A percentile compares a stretch with the other conserved stretches of the same genome.
These are phyloP conservation scores for Dinochytrium kinnereticum DNA, from an alignment of 371 early-diverging fungal genomes.

Conservation along the genomic window DNA sequence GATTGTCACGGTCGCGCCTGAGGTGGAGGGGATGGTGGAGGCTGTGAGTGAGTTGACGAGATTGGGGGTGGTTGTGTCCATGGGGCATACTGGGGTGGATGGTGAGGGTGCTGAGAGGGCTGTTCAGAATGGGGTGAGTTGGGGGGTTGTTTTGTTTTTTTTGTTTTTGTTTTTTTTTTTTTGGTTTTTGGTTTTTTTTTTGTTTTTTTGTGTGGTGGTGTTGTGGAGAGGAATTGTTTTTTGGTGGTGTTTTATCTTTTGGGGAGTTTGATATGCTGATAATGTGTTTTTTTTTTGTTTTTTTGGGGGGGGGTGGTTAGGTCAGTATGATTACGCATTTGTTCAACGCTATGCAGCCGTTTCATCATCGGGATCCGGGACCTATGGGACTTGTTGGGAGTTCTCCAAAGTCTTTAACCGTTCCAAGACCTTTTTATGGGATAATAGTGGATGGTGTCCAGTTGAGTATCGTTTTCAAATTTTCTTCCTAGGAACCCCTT, in stretches of 20 bases:
- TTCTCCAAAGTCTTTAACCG: not conserved
- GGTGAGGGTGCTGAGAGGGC: conserved; percentile 75
- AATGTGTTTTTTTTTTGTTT: too few species aligned
- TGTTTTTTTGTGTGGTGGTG: too few species aligned
- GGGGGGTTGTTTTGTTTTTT: too few species aligned
- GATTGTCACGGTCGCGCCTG: conserved; percentile 84
- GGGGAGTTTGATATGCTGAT: too few species aligned
- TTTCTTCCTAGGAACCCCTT: too few species aligned
- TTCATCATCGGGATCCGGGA: conserved; percentile 35
- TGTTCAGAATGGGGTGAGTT: conserved; percentile 68
- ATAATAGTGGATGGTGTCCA: conserved; percentile 32
- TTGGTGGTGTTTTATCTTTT: too few species aligned
- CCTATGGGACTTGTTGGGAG: conserved; percentile 28
- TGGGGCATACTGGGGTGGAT: conserved; percentile 78
- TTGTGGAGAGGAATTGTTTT: too few species aligned
- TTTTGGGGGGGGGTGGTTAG: too few species aligned
- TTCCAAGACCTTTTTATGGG: conserved; percentile 29
- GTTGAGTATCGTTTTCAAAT: too few species aligned
- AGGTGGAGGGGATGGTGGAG: conserved; percentile 76
- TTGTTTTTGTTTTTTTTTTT: too few species aligned
- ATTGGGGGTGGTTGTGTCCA: conserved; percentile 71
- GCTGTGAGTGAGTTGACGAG: conserved; percentile 70
- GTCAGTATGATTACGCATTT: conserved; percentile 66
- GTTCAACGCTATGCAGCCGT: conserved; percentile 51
- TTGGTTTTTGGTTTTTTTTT: too few species aligned